A percentile compares a stretch with the other conserved stretches of the same genome.
phyloP scores from a whole-genome alignment of 2,329 filamentous ascomycete species.

The Pseudogymnoascus sp. region DNA sequence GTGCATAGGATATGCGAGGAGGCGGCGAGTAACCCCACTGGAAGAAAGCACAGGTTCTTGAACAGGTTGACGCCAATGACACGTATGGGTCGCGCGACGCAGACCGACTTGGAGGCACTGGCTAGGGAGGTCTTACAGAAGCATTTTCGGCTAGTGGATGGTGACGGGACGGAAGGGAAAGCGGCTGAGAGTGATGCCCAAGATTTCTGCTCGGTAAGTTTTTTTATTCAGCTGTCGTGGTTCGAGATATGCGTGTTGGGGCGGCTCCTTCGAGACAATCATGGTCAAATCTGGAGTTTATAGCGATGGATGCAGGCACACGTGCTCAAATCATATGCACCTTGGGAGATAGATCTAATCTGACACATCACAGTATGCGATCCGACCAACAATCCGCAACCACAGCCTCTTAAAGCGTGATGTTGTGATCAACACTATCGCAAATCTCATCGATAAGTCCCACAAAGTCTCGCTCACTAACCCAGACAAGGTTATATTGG shows the following conservation, averaged over 20 bases:
- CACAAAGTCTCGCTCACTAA: constrained; percentile 71
- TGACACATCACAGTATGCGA: constrained; percentile 58
- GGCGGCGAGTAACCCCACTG: constrained; percentile 35
- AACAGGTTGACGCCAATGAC: constrained; percentile 52
- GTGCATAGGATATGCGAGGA: constrained; percentile 49
- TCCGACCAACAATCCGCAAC: constrained; percentile 68
- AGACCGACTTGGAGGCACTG: constrained; percentile 58
- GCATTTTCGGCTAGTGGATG: constrained; percentile 47
- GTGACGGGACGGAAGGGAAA: constrained; percentile 18
- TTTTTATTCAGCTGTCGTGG: neutral
- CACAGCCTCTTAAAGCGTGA: constrained; percentile 61
- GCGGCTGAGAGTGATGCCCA: constrained; percentile 14
- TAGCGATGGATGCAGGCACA: neutral
- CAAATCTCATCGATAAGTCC: constrained; percentile 52
- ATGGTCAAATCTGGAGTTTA: neutral
- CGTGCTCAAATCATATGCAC: neutral
- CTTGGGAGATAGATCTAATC: neutral
- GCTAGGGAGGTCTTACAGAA: constrained; percentile 53
- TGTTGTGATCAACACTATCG: constrained; percentile 52
- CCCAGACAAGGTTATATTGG: constrained; percentile 71
- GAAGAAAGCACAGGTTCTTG: constrained; percentile 47
- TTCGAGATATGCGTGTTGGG: neutral
- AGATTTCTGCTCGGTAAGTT: constrained; percentile 15
- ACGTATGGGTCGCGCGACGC: constrained; percentile 55
- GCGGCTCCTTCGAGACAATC: neutral